Percentiles rank a stretch among this genome's conserved stretches.
phyloP scores from a whole-genome alignment of 108 stramenopile species.

The Cylindrotheca fusiformis region DNA sequence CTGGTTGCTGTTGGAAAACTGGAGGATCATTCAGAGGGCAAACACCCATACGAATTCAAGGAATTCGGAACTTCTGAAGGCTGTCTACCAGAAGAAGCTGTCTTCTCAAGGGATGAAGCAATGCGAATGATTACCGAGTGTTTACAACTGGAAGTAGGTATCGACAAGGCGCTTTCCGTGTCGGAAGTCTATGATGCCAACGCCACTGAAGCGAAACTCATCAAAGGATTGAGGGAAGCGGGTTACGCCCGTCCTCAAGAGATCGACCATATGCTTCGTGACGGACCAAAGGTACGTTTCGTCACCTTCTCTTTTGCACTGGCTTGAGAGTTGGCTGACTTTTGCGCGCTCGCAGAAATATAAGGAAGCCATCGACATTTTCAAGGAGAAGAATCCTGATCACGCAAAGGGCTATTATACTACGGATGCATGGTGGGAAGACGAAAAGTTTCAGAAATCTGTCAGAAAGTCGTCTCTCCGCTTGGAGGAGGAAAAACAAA shows the following conservation, averaged over 20 bases:
- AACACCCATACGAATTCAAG: neutral
- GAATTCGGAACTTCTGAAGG: conserved; percentile 18
- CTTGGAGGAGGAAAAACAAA: conserved; percentile 28
- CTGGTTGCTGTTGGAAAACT: conserved; percentile 65
- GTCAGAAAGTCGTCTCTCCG: conserved; percentile 24
- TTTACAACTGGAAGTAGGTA: conserved; percentile 62
- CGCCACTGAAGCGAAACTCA: conserved; percentile 27
- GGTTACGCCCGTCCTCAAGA: conserved; percentile 79
- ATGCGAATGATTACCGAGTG: conserved; percentile 74
- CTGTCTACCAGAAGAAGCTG: conserved; percentile 27
- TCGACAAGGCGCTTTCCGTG: conserved; percentile 37
- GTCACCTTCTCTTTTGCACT: conserved; percentile 6
- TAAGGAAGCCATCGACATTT: conserved; percentile 25
- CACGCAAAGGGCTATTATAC: conserved; percentile 15
- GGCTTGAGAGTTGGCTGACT: conserved; percentile 13
- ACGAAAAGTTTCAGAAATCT: conserved; percentile 18
- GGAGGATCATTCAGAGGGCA: conserved; percentile 57
- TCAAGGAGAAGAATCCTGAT: conserved; percentile 32
- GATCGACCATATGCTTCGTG: conserved; percentile 75
- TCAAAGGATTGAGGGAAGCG: conserved; percentile 71
- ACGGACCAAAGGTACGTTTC: conserved; percentile 36
- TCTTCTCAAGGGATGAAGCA: conserved; percentile 72
- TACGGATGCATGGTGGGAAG: conserved; percentile 55
- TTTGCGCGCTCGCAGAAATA: conserved; percentile 23
- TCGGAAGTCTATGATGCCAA: conserved; percentile 26